Base-by-base conservation (phyloP, 2,329 filamentous ascomycete genomes). In the Chaetomium sp. region DNA sequence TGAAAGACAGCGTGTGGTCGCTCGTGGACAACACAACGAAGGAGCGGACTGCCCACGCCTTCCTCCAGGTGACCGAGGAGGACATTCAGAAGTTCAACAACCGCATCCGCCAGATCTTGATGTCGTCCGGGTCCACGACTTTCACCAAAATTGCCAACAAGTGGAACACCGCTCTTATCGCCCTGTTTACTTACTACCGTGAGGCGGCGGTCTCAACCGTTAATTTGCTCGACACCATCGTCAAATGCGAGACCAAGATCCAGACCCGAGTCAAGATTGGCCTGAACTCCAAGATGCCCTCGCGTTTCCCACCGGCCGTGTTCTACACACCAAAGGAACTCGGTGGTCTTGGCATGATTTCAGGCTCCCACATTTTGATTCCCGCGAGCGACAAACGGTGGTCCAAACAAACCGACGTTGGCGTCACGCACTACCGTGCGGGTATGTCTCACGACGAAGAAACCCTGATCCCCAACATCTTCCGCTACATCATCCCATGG, bases 81-180 rank as follows among this genome's bases (percentile, higher is more conserved):
- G 94, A 99, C 67, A 92, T 99, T 49, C 88, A 92, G 62, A 97
- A 97, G 72, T 99, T 99, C 79, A 99, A 99, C 74, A 99, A 99
- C 71, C 86, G 95, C 43, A 99, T 99, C 67, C 85, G 94, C 57
- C 94, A 99, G 68, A 99, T 99, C 69, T 79, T 99, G 55, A 99
- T 99, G 94, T 97, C 92, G 9, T 97, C 94, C 56, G 95, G 94
- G n/a, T 96, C 90, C 5, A 99, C 94, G 0, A 99, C 94, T 0
- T 99, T 99, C 74, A 99, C 94, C 46, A 99, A 99, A 80, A 99
- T 99, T 67, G 94, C 95, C 47, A 99, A 99, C 75, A 99, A 99
- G 75, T 99, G 95, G 94, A 99, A 99, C 73, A 99, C 94, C 0
- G 94, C 90, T 1, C 74, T 99, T 63, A 99, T 99, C 66, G 91